Evolutionary conservation across 2,329 filamentous ascomycete genomes (phyloP), one percentile per base, ranked within the genome.

Genomic region (Claviceps sp.): DNA sequence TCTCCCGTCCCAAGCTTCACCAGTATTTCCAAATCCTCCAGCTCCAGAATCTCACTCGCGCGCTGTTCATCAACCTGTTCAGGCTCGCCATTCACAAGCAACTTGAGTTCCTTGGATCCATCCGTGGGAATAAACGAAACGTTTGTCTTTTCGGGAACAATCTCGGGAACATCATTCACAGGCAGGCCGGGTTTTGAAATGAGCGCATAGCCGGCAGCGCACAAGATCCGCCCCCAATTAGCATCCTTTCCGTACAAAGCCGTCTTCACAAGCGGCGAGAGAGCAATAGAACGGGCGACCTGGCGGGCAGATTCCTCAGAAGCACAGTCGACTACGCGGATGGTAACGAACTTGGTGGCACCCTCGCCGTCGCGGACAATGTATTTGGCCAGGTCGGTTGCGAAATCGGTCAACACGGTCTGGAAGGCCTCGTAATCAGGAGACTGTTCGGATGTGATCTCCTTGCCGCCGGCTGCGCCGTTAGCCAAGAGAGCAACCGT

Each of bases 211-310:
- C 93, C 93, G 4, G 90, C 89, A 1, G 93, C 91, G 67, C 93
- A 97, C 30, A 97, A 77, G 56, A 98, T 95, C 51, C 93, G 89
- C 37, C 93, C 93, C 93, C 93, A 98, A 74, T 98, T 98, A 18
- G 93, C 93, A 65, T 98, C 93, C 66, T 89, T 89, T 58, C 93
- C 93, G 68, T 98, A 98, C 42, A 98, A 75, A 0, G 93, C 93
- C 0, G 93, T 98, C 76, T 98, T 98, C 60, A 98, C 93, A 13
- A 98, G 80, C 8, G 93, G 89, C 0, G 89, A 95, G 49, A 85
- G 82, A 16, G 93, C 90, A 64, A 98, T 96, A 47, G 87, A 85
- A 56, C 84, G 86, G 11, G 90, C 93, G 55, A 96, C 84, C 63
- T 83, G 79, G 52, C 87, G 82, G 1, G 89, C 90, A 47, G 82